Conservation (phyloP, 208 protist species). For the Crithidia mellificae region DNA sequence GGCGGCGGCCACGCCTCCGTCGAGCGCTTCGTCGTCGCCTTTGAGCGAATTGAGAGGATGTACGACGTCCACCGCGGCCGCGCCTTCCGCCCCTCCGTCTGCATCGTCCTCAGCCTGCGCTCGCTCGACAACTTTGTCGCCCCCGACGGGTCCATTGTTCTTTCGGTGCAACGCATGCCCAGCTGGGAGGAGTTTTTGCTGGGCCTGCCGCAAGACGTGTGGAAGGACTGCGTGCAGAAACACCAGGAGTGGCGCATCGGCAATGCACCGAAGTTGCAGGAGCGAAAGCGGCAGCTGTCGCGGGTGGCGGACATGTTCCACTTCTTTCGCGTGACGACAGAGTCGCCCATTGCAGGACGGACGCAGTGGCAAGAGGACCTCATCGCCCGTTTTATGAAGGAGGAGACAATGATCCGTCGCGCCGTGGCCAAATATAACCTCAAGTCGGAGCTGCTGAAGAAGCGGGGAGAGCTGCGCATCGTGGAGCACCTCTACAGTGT, state of each 20-base stretch:
- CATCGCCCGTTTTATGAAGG: slow-evolving; percentile 58
- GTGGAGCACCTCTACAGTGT: slow-evolving; percentile 55
- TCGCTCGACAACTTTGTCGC: slow-evolving; percentile 67
- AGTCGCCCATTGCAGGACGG: slow-evolving; percentile 46
- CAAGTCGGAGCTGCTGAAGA: slow-evolving; percentile 69
- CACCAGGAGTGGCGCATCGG: slow-evolving; percentile 78
- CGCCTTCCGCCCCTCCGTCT: slow-evolving; percentile 65
- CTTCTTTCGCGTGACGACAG: slow-evolving; percentile 59
- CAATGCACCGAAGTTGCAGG: slow-evolving; percentile 62
- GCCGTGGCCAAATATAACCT: slow-evolving; percentile 79
- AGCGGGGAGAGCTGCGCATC: slow-evolving; percentile 64
- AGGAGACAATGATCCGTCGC: slow-evolving; percentile 70
- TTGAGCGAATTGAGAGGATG: slow-evolving; percentile 79
- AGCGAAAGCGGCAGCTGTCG: slow-evolving; percentile 59
- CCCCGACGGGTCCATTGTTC: slow-evolving; percentile 74
- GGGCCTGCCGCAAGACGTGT: slow-evolving; percentile 64
- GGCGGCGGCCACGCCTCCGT: slow-evolving; percentile 68
- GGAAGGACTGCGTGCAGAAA: slow-evolving; percentile 68
- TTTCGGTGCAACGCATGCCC: slow-evolving; percentile 62
- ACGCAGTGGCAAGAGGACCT: slow-evolving; percentile 70
- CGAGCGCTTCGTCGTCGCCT: slow-evolving; percentile 76
- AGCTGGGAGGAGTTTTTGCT: slow-evolving; percentile 82
- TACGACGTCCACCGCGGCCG: slow-evolving; percentile 79
- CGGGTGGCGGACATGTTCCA: slow-evolving; percentile 76
- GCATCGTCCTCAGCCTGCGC: slow-evolving; percentile 65